phyloP scores from a whole-genome alignment of 805 yeast species.

The Saccharomycopsis fodiens region DNA sequence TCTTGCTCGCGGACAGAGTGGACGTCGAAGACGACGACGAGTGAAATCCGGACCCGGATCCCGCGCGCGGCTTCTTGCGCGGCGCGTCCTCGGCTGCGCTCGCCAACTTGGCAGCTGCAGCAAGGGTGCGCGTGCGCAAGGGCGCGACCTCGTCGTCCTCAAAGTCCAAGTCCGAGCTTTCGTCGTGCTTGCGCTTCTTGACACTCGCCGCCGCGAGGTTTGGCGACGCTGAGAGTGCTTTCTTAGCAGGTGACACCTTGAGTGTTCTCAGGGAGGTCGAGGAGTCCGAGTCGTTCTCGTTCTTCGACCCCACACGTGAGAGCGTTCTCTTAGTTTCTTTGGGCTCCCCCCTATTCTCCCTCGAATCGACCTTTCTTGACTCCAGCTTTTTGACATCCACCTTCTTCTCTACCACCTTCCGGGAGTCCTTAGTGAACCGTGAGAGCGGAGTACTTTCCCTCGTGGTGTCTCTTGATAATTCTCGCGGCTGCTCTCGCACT shows the following conservation, averaged over 20 bases:
- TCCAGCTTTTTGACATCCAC: not conserved
- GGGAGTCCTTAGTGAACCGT: not conserved
- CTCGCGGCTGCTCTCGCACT: too few species aligned
- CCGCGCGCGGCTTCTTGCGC: constrained; percentile 1
- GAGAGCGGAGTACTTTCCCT: too few species aligned
- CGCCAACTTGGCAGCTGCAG: constrained; percentile 4
- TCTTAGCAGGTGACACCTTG: not conserved
- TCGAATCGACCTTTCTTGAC: too few species aligned
- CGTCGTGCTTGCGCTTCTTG: not conserved
- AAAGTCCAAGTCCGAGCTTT: not conserved
- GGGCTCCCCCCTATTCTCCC: too few species aligned
- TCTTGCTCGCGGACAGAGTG: not conserved
- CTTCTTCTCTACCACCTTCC: not conserved
- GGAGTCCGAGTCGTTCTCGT: not conserved
- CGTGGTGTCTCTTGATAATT: too few species aligned
- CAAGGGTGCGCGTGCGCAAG: not conserved
- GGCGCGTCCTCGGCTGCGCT: not conserved
- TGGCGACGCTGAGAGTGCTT: constrained; percentile 6
- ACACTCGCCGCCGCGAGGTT: not conserved
- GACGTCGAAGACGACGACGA: constrained; percentile 5
- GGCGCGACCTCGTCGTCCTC: constrained; percentile 1
- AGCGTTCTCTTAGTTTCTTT: too few species aligned
- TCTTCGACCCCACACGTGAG: not conserved
- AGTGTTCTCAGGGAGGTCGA: not conserved
- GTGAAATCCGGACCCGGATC: constrained; percentile 5